These are phyloP conservation scores for Penicillium desertorum DNA, from an alignment of 495 filamentous ascomycete genomes.

Conservation along the genomic window DNA sequence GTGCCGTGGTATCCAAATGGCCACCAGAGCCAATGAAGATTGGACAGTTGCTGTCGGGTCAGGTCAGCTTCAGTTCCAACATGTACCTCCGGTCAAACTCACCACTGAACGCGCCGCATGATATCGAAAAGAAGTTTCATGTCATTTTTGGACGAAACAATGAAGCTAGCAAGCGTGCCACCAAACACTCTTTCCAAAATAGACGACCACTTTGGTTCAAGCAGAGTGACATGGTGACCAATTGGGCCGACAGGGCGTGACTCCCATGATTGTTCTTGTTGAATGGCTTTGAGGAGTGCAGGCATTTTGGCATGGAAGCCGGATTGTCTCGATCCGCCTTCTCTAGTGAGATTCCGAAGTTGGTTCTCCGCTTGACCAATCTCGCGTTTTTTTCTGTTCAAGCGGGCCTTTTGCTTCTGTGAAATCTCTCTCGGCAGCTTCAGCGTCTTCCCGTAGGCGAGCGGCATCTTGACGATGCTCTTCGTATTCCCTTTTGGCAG, in stretches of 20 bases:
- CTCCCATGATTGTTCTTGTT: conserved; percentile 62
- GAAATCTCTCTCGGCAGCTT: conserved; percentile 36
- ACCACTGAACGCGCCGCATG: conserved; percentile 62
- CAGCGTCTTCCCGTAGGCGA: conserved; percentile 36
- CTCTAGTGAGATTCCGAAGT: conserved; percentile 50
- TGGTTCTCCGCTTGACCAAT: conserved; percentile 44
- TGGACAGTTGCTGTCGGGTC: conserved; percentile 46
- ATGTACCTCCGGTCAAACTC: conserved; percentile 15
- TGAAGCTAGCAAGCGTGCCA: conserved; percentile 63
- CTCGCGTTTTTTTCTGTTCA: conserved; percentile 37
- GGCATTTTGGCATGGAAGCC: conserved; percentile 65
- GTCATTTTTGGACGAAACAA: conserved; percentile 75
- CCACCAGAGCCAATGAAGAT: conserved; percentile 65
- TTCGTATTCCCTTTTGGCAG: conserved; percentile 32
- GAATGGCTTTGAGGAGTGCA: conserved; percentile 63
- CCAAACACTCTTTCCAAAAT: conserved; percentile 76
- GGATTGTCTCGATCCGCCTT: conserved; percentile 48
- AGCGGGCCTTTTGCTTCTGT: conserved; percentile 27
- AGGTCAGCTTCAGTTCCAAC: conserved; percentile 11
- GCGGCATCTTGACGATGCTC: conserved; percentile 31
- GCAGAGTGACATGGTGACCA: conserved; percentile 69
- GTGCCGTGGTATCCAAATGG: conserved; percentile 58
- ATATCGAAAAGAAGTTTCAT: conserved; percentile 58
- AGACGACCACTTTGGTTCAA: conserved; percentile 80
- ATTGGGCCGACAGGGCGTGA: conserved; percentile 81